These are phyloP conservation scores for Diutina neorugosa DNA, from an alignment of 1,139 yeast genomes.

Conservation along the genomic window DNA sequence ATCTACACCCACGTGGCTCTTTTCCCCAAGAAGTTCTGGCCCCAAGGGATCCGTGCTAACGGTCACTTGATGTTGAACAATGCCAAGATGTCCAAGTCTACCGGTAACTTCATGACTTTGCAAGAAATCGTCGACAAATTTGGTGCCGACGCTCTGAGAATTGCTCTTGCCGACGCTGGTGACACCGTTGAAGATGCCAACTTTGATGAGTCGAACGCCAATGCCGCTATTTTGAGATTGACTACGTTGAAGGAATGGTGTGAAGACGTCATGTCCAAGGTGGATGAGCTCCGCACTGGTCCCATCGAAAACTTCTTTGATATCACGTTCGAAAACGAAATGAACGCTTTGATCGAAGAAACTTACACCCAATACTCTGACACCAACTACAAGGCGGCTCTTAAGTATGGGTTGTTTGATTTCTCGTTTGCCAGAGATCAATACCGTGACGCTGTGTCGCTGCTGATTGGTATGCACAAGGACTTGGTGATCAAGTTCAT, in stretches of 20 bases:
- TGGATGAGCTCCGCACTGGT: constrained; percentile 57
- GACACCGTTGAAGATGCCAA: constrained; percentile 96
- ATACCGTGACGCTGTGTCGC: constrained; percentile 72
- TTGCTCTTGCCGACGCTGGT: constrained; percentile 98
- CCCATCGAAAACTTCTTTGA: constrained; percentile 63
- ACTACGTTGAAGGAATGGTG: constrained; percentile 93
- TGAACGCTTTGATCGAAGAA: constrained; percentile 69
- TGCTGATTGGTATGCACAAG: constrained; percentile 59
- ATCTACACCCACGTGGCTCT: constrained; percentile 86
- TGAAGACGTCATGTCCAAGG: constrained; percentile 51
- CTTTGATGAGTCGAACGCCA: constrained; percentile 92
- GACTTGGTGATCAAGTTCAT: constrained; percentile 74
- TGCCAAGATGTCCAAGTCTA: constrained; percentile 95
- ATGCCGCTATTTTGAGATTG: constrained; percentile 92
- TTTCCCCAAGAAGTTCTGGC: constrained; percentile 89
- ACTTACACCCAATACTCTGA: constrained; percentile 56
- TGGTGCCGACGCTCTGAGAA: constrained; percentile 97
- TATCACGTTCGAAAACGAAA: constrained; percentile 83
- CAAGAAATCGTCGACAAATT: constrained; percentile 74
- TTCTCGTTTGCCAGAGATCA: constrained; percentile 92
- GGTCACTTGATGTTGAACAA: constrained; percentile 94
- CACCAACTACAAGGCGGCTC: constrained; percentile 79
- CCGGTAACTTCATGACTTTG: constrained; percentile 94
- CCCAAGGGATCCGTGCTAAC: constrained; percentile 84
- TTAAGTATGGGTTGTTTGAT: constrained; percentile 86